A percentile compares a stretch with the other conserved stretches of the same genome.
Evolutionary conservation across 2,329 filamentous ascomycete genomes (phyloP).

Genomic region (Endothia cerciana): DNA sequence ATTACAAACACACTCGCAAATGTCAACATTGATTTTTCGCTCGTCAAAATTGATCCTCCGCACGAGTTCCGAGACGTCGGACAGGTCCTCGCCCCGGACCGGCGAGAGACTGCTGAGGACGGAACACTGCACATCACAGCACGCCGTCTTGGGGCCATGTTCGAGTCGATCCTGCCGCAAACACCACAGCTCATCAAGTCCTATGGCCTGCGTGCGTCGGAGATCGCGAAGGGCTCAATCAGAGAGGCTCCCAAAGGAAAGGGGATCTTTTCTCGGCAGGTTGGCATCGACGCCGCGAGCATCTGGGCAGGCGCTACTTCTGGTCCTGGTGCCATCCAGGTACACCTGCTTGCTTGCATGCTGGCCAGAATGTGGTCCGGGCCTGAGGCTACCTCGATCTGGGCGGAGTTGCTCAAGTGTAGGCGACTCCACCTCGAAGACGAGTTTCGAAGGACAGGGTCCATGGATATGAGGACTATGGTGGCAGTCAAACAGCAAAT

Average conservation of each 20-base stretch:
- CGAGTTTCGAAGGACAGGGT: slow-evolving; percentile 12
- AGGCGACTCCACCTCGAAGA: too few relatives aligned
- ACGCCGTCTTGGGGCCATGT: slow-evolving; percentile 44
- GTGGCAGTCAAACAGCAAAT: background rate
- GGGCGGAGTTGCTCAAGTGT: slow-evolving; percentile 40
- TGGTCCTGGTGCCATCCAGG: slow-evolving; percentile 33
- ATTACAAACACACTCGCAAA: too few relatives aligned
- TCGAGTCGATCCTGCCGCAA: slow-evolving; percentile 39
- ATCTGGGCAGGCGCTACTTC: slow-evolving; percentile 33
- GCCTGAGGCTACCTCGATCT: slow-evolving; percentile 37
- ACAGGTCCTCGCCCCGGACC: background rate
- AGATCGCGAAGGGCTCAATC: too few relatives aligned
- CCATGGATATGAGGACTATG: slow-evolving; percentile 10
- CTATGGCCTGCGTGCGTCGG: slow-evolving; percentile 40
- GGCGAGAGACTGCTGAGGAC: slow-evolving; percentile 34
- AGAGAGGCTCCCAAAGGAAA: too few relatives aligned
- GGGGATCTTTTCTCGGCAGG: too few relatives aligned
- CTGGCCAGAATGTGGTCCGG: slow-evolving; percentile 35
- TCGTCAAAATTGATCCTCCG: slow-evolving; percentile 8
- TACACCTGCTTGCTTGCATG: slow-evolving; percentile 42
- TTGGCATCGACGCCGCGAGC: too few relatives aligned
- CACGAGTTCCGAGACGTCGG: background rate
- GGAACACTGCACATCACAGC: slow-evolving; percentile 44
- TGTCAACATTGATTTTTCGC: slow-evolving; percentile 12
- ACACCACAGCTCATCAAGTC: slow-evolving; percentile 40